Percentiles rank a stretch among this genome's conserved stretches.
These are phyloP conservation scores for Termitomyces sp. DNA, from an alignment of 768 basidiomycete species.

Conservation along the genomic window DNA sequence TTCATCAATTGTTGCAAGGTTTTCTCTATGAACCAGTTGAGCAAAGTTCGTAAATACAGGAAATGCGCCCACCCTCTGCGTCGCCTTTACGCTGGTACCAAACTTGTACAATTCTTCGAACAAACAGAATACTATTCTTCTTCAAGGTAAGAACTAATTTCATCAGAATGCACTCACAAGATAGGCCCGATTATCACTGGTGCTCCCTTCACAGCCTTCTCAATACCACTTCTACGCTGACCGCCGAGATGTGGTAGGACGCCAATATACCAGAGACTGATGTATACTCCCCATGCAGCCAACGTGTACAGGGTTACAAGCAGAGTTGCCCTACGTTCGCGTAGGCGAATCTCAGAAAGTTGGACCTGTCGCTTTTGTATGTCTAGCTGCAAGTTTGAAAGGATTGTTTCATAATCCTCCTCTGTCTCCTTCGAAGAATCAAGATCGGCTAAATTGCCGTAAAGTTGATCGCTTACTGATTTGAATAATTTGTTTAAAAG, in stretches of 20 bases:
- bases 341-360: constrained; percentile 78
- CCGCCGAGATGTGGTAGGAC: constrained; percentile 40
- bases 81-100: constrained; percentile 81
- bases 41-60: not conserved
- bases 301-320: constrained; percentile 76
- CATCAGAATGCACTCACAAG: constrained; percentile 45
- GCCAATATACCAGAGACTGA: constrained; percentile 68
- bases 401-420: constrained; percentile 75
- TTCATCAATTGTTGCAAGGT: constrained; percentile 68
- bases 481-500: constrained; percentile 8
- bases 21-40: constrained; percentile 53
- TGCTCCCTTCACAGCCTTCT: constrained; percentile 40
- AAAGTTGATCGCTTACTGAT: constrained; percentile 4
- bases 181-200: constrained; percentile 75
- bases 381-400: constrained; percentile 59
- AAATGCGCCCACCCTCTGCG: constrained; percentile 56
- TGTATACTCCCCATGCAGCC: constrained; percentile 66
- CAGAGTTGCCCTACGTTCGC: constrained; percentile 75
- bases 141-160: constrained; percentile 1
- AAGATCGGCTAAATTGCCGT: not conserved
- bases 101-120: constrained; percentile 73
- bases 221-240: constrained; percentile 23
- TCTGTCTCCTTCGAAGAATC: constrained; percentile 37
- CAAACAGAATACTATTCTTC: constrained; percentile 58
- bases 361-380: constrained; percentile 70